Base-by-base conservation (phyloP, 2,329 filamentous ascomycete species). In the Lasiodiplodia hormozganensis region DNA sequence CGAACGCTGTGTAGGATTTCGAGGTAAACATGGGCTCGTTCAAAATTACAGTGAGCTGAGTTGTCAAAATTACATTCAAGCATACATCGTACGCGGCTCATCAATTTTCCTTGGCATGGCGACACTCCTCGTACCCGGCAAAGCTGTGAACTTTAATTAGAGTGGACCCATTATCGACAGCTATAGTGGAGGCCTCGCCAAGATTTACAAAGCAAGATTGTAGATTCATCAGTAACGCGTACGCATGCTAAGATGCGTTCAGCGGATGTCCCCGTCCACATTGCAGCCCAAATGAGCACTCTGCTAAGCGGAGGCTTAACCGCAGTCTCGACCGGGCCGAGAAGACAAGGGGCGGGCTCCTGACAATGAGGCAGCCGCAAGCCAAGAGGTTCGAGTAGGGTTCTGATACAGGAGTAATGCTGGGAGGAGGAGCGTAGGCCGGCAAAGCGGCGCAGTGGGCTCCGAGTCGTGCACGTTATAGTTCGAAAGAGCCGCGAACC, bases 371-470 rank as follows among this genome's bases (percentile, higher is more conserved):
- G 14, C 3, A 16, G 23, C 8, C n/a, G 25, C 16, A 18, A 49
- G 58, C 58, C 58, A 62, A 51, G 58, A n/a, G 57, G 23, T 18
- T 43, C 57, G 57, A 60, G 23, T 60, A 23, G 23, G 18, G 23
- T 16, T 40, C 38, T 60, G 57, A 60, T 31, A 60, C 57, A 60
- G 57, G 57, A 47, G 57, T 56, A 36, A 43, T n/a, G 16, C 23
- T 34, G 28, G 57, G 36, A 14, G 23, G 14, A 11, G 25, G 38
- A 18, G 57, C 38, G 23, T 16, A 62, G 31, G 53, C 53, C 3
- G 28, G 53, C 28, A 56, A 31, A 56, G 53, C 28, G 31, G 31
- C 25, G 18, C 53, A n/a, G 10, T 18, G 11, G 18, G 53, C 25
- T 16, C n/a, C 25, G 52, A 31, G 52, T 54, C 52, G 25, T 54